Evolutionary conservation across 352 stramenopile species (phyloP), one percentile per base, ranked within the genome.

Genomic region (Halophytophthora polymorphica): DNA sequence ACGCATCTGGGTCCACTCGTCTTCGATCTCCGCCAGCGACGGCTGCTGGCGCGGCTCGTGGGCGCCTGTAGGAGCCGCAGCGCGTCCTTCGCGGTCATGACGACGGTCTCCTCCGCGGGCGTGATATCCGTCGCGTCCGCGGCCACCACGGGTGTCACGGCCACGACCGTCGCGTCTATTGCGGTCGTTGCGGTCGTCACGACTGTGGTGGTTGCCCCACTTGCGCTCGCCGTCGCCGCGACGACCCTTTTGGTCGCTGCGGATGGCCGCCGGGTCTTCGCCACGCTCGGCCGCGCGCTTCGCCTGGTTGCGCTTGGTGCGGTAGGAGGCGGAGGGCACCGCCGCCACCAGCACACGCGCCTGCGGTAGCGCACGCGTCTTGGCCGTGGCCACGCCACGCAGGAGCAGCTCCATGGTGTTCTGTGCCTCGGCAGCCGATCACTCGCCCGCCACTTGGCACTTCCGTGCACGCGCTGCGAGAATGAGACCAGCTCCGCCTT

Each of bases 1-100:
- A 28, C 73, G 73, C 71, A 84, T 75, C 15, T 40, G 53, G n/a
- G 50, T 53, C 73, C 73, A 84, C 28, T 80, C 56, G 40, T 64
- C 56, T 28, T 84, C 63, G 34, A 84, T 61, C 35, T 76, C 67
- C 14, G 64, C 52, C 0, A 68, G 37, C 22, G 63, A 66, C 14
- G 53, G 63, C 7, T 43, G 43, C 7, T 52, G 63, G 33, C 46
- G 29, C n/a, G 58, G 59, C 14, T 56, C 29, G 23, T 56, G 46
- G 8, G 54, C 42, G 18, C 8, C 4, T 31, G 25, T 8, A 31
- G 25, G 25, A 31, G 25, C 25, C 25, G 25, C 8, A 8, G 25
- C 8, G 25, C 25, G 25, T 8, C 25, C 25, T 31, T 31, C 25
- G 4, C 25, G 25, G 25, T 8, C 25, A 31, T 4, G 25, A 37